Base-by-base conservation (phyloP, 1,284 basidiomycete species). In the Boletus subluridellus region DNA sequence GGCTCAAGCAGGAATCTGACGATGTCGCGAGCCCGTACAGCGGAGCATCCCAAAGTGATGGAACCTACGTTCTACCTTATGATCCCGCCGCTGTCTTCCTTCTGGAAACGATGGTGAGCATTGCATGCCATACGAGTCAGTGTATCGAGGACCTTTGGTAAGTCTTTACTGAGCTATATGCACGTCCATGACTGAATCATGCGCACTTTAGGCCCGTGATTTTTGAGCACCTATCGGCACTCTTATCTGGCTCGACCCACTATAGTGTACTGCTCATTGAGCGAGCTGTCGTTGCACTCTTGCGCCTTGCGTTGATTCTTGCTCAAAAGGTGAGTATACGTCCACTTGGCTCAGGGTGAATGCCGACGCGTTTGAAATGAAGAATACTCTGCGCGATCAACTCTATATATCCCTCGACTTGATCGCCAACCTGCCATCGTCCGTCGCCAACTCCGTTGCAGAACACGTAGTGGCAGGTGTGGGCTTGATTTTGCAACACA, bases 51-150 rank as follows among this genome's bases (percentile, higher is more conserved):
- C 66, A 75, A 39, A 76, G 76, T 54, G 78, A 81, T 57, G 75
- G 74, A 42, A 60, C 74, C 42, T 78, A 78, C 65, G 77, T 79
- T 68, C 76, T 97, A 24, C 86, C 93, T 11, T 99, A 99, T 69
- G 95, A 98, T 70, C 94, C 97, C 7, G 90, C 93, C 3, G 93
- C 94, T 9, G 86, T 97, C 1, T 98, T 98, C 77, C 83, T 97
- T 46, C 76, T 99, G 57, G 97, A 99, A 76, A 92, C 88, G 54
- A 94, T 98, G 87, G 86, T 94, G 57, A 95, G 91, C 71, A 85
- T 98, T 51, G 84, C 90, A 1, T 87, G 84, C 57, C 86, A 92
- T 61, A 84, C 88, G 10, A 82, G 87, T 8, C 81, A 87, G 63
- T 82, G 89, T 65, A 88, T 98, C 30, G 87, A 89, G 59, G 92